Base-by-base conservation (phyloP, 1,139 yeast genomes). In the Suhomyces wounanorum region DNA sequence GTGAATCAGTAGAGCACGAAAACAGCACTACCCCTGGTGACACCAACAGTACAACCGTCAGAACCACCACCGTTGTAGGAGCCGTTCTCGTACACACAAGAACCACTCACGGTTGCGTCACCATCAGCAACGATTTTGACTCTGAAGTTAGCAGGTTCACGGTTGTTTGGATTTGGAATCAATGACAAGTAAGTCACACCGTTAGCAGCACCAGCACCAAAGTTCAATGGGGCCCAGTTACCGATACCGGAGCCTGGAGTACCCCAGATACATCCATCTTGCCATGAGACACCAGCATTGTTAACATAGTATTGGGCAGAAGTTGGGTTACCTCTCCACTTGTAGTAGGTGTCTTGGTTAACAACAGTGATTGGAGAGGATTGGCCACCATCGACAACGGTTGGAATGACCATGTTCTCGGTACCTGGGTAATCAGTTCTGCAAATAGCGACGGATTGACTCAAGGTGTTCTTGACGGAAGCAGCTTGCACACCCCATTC, bases 371-470 rank as follows among this genome's bases (percentile, higher is more conserved):
- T 78, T 47, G 88, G 86, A 62, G 80, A 74, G 40, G 80, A 60
- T 40, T 76, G 67, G 61, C 96, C 96, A 55, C 87, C 89, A 40
- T 70, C 70, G 50, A 92, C 88, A 53, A 83, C 74, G 55, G 97
- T 92, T 68, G 98, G 98, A 56, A 92, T 81, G 62, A 85, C 92
- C 98, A 94, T 94, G 81, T 90, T 91, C 79, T 94, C 99, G 57
- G 97, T 87, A 77, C 98, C 98, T 64, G 98, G 99, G 82, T 94
- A 94, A 72, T 94, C 98, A 55, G 99, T 94, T 79, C 97, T 87
- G 81, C 99, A 92, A 64, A 92, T 78, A 53, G 97, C 89, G 64
- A 94, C 92, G 46, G 77, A 78, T 60, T 85, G 66, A 56, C 72
- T 69, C 56, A 88, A 75, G 62, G 87, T 76, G 66, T 87, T 85